Evolutionary conservation across 352 stramenopile species (phyloP).

Genomic region (Elongisporangium anandrum): DNA sequence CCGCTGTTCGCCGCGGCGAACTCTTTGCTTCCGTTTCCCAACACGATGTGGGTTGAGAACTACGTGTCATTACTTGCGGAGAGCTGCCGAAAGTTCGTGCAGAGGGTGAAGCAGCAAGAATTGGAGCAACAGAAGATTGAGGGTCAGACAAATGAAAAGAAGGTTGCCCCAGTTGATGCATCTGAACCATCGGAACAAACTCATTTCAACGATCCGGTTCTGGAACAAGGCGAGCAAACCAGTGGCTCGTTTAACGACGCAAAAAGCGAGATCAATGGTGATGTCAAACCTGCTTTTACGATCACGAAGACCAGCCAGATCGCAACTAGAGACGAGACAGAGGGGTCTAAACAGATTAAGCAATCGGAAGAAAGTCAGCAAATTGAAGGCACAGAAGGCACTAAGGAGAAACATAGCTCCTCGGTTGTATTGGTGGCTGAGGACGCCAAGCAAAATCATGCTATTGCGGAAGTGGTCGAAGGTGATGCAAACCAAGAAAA

Average conservation of each 20-base stretch:
- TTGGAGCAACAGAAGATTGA: not conserved
- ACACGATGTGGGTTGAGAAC: conserved; percentile 74
- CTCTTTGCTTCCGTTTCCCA: conserved; percentile 34
- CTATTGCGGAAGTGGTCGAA: no score
- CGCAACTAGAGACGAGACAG: no score
- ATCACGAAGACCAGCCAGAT: no score
- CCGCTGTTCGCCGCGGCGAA: conserved; percentile 52
- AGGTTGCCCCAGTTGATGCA: not conserved
- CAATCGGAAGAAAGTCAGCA: no score
- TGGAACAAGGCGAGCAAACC: not conserved
- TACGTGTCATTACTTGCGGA: conserved; percentile 44
- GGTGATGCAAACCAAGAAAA: not conserved
- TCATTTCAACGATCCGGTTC: not conserved
- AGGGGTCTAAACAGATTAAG: no score
- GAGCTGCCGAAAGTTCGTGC: conserved; percentile 27
- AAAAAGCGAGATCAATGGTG: conserved; percentile 7
- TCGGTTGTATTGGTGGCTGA: not conserved
- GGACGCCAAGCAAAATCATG: no score
- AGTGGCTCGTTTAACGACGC: not conserved
- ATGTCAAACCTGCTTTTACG: conserved; percentile 1
- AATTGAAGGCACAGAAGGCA: no score
- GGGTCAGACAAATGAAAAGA: not conserved
- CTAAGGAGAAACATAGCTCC: not conserved
- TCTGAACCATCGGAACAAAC: conserved; percentile 1
- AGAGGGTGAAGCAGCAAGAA: conserved; percentile 7